phyloP scores from a whole-genome alignment of 2,329 filamentous ascomycete genomes.

The Nothophaeocryptopus gaeumannii region DNA sequence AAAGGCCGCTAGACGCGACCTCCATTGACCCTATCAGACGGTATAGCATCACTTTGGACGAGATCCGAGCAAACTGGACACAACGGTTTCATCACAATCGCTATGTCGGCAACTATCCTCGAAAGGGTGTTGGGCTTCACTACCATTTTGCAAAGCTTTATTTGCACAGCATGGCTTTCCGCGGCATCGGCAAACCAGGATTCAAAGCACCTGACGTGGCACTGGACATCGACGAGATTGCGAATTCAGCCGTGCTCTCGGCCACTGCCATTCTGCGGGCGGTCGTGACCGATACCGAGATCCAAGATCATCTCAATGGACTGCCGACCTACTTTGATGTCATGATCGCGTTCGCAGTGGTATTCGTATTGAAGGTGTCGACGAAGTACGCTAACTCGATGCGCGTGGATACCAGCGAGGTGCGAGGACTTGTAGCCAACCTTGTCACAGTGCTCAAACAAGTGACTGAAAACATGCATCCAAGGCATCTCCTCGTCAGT shows the following conservation, averaged over 20 bases:
- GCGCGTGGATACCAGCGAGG: conserved; percentile 28
- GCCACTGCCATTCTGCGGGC: conserved; percentile 29
- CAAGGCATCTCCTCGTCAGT: conserved; percentile 30
- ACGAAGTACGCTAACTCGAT: conserved; percentile 30
- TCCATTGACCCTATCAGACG: conserved; percentile 35
- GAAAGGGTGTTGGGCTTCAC: conserved; percentile 30
- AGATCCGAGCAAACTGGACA: conserved; percentile 30
- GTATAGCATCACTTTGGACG: conserved; percentile 27
- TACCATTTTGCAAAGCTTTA: conserved; percentile 32
- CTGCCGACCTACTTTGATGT: conserved; percentile 34
- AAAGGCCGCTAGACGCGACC: conserved; percentile 26
- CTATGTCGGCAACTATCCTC: conserved; percentile 31
- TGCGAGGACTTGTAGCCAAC: conserved; percentile 25
- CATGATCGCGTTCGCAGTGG: conserved; percentile 34
- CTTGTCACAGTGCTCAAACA: conserved; percentile 28
- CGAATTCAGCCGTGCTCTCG: conserved; percentile 27
- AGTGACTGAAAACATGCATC: conserved; percentile 32
- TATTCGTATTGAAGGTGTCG: conserved; percentile 33
- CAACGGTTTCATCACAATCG: conserved; percentile 26
- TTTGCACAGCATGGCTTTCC: conserved; percentile 30
- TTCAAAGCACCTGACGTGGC: conserved; percentile 27
- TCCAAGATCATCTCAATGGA: conserved; percentile 30
- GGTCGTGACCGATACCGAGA: conserved; percentile 27
- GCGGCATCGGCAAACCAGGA: conserved; percentile 25
- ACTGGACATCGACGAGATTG: conserved; percentile 32